phyloP scores from a whole-genome alignment of 225 moss, liverwort and hornwort species.

The Marchantia paleacea region DNA sequence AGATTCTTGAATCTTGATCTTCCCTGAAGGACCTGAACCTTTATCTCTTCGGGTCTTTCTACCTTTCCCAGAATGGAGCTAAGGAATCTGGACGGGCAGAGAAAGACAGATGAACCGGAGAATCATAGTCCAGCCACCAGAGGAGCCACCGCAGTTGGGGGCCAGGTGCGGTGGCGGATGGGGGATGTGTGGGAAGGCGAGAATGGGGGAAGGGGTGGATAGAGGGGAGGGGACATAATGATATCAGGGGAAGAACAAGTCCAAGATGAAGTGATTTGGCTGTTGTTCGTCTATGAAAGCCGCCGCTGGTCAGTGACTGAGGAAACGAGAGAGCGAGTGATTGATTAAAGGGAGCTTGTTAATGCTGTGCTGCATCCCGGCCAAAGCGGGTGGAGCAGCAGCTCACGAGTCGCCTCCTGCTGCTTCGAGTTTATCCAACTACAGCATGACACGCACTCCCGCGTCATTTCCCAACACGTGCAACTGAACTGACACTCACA shows the following conservation, averaged over 20 bases:
- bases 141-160: not conserved
- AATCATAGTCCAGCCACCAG: not conserved
- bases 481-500: not conserved
- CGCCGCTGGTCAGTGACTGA: not conserved
- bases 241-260: not conserved
- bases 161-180: conserved; percentile 8
- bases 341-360: not conserved
- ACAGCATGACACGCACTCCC: not conserved
- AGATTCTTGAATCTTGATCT: too few species aligned
- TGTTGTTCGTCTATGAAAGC: not conserved
- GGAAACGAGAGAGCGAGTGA: not conserved
- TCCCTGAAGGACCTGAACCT: too few species aligned
- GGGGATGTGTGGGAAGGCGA: not conserved
- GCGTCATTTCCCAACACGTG: not conserved
- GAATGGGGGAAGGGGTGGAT: not conserved
- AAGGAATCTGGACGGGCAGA: too few species aligned
- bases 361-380: not conserved
- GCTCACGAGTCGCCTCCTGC: too few species aligned
- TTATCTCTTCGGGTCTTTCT: too few species aligned
- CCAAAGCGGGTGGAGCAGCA: not conserved
- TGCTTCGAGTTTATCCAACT: not conserved
- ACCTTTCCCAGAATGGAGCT: too few species aligned
- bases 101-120: too few species aligned
- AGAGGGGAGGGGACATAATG: not conserved
- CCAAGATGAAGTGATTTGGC: not conserved